Evolutionary conservation across 1,284 basidiomycete genomes (phyloP), one percentile per base, ranked within the genome.

Genomic region (Pseudozyma flocculosa): DNA sequence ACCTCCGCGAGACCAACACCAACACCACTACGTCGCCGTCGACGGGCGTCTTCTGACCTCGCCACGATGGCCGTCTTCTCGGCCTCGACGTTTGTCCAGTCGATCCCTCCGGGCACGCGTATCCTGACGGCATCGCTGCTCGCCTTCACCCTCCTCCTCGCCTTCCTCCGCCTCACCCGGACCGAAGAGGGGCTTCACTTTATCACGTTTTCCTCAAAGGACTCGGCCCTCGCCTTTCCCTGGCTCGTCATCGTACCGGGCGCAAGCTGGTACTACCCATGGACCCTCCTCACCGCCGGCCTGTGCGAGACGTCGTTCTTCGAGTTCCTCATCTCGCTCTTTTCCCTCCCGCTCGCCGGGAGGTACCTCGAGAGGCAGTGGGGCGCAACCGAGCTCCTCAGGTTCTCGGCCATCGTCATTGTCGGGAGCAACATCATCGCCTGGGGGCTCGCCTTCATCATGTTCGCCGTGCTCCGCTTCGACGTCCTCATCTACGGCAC

Each of bases 331-430:
- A 81, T 88, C 52, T 87, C 91, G 2, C 80, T 92, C 48, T 78
- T 92, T 45, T 84, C 88, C 39, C 83, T 97, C 13, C 88, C 90
- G 32, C 83, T 92, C 10, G 88, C 88, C 22, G 82, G 92, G 43
- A 85, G 89, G 61, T 97, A 97, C 77, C 82, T 98, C 50, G 94
- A 98, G 78, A 83, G 91, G 42, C 82, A 97, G 57, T 98, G 93
- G 92, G 93, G 94, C 32, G 83, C 87, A 21, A 73, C 86, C 21
- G 94, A 97, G 78, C 87, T 88, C 4, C 72, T 89, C 68, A 89
- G 92, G 76, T 97, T 98, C 78, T 87, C 90, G 47, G 82, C 84
- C 11, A 85, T 89, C 39, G 86, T 87, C 40, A 50, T 72, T 8
- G 61, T 69, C 4, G 56, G 45, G 7, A 67, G 65, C 43, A 76